Evolutionary conservation across 306 rosid genomes (phyloP).

Genomic region (Pueraria montana): DNA sequence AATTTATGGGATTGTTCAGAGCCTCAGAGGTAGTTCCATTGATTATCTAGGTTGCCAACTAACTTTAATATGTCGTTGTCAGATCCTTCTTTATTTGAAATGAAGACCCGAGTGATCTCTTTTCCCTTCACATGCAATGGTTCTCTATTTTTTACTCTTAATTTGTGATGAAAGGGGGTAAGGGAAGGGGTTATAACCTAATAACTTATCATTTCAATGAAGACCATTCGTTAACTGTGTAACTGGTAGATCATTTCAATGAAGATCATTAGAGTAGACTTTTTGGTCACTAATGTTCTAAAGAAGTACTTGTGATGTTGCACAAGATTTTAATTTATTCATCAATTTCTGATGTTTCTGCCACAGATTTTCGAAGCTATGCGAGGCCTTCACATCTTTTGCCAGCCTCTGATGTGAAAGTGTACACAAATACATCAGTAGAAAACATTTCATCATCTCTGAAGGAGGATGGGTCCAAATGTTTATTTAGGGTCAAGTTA

Average conservation of each 20-base stretch:
- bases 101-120: neutral
- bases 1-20: neutral
- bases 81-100: neutral
- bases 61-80: neutral
- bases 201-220: neutral
- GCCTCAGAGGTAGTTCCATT: conserved; percentile 10
- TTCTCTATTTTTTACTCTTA: neutral
- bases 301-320: conserved; percentile 17
- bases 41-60: conserved; percentile 8
- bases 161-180: neutral
- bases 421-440: conserved; percentile 53
- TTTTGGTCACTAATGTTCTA: neutral
- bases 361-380: conserved; percentile 74
- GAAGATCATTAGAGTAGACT: neutral
- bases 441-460: conserved; percentile 57
- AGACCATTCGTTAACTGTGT: neutral
- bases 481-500: conserved; percentile 67
- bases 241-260: neutral
- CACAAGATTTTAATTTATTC: conserved; percentile 4
- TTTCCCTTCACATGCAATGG: neutral
- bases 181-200: neutral
- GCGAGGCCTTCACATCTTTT: conserved; percentile 73
- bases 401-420: conserved; percentile 72
- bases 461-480: conserved; percentile 55
- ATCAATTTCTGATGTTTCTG: conserved; percentile 5